Evolutionary conservation across 2,329 filamentous ascomycete genomes (phyloP).

Genomic region (Byssothecium circinans): DNA sequence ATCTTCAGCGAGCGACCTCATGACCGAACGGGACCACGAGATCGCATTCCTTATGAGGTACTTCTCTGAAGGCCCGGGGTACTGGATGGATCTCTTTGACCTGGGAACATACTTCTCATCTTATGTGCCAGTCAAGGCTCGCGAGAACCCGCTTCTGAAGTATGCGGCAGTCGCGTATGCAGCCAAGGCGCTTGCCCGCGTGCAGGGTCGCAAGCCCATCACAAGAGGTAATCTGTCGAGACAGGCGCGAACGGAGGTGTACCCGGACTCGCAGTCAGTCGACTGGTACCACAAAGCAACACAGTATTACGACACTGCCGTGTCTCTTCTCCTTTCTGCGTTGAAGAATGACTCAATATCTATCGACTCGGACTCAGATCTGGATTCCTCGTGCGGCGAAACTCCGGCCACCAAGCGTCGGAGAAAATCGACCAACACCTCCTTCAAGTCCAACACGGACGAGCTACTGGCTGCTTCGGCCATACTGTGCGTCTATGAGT

Average conservation of each 20-base stretch:
- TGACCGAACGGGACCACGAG: slow-evolving; percentile 53
- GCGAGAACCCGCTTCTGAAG: slow-evolving; percentile 52
- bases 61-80: slow-evolving; percentile 62
- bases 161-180: slow-evolving; percentile 63
- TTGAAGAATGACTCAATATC: slow-evolving; percentile 37
- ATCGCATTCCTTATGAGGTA: slow-evolving; percentile 62
- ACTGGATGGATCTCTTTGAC: slow-evolving; percentile 62
- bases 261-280: slow-evolving; percentile 50
- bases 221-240: slow-evolving; percentile 51
- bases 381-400: slow-evolving; percentile 8
- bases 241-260: slow-evolving; percentile 57
- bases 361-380: slow-evolving; percentile 31
- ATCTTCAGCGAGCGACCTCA: slow-evolving; percentile 22
- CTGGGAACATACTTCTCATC: slow-evolving; percentile 62
- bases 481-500: slow-evolving; percentile 68
- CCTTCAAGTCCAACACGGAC: slow-evolving; percentile 52
- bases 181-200: slow-evolving; percentile 62
- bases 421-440: slow-evolving; percentile 46
- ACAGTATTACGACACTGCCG: slow-evolving; percentile 62
- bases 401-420: slow-evolving; percentile 42
- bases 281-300: slow-evolving; percentile 64
- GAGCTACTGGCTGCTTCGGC: slow-evolving; percentile 67
- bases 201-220: slow-evolving; percentile 55
- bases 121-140: slow-evolving; percentile 60
- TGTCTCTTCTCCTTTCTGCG: slow-evolving; percentile 50